phyloP scores from a whole-genome alignment of 2,329 filamentous ascomycete species.

The Diaporthe ampelina region DNA sequence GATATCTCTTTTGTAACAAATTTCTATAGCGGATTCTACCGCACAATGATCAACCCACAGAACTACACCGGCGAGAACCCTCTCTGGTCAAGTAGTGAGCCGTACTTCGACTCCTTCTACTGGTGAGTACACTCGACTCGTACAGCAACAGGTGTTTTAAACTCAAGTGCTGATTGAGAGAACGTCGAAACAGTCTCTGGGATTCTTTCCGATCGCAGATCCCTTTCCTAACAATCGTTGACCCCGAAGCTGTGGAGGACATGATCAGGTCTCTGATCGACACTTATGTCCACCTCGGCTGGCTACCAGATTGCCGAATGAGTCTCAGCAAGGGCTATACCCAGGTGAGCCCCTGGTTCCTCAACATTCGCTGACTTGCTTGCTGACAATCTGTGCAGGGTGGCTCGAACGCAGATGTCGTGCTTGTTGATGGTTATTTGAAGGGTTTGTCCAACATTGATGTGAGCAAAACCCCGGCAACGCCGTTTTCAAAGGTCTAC shows the following conservation, averaged over 20 bases:
- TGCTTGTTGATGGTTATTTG: constrained; percentile 76
- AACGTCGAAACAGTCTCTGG: constrained; percentile 66
- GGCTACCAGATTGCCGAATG: constrained; percentile 78
- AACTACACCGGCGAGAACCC: constrained; percentile 83
- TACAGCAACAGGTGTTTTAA: too few species aligned
- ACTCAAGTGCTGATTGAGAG: constrained; percentile 35
- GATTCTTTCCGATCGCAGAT: constrained; percentile 79
- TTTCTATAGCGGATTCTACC: constrained; percentile 81
- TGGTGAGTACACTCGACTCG: constrained; percentile 61
- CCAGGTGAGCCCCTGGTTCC: constrained; percentile 58
- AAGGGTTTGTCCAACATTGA: constrained; percentile 75
- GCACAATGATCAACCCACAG: constrained; percentile 80
- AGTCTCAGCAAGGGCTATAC: constrained; percentile 77
- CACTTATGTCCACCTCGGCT: constrained; percentile 76
- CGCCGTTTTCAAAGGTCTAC: background rate
- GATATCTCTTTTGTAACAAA: constrained; percentile 68
- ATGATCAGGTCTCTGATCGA: constrained; percentile 81
- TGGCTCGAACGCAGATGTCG: constrained; percentile 80
- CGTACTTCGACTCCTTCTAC: constrained; percentile 83
- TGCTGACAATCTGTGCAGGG: constrained; percentile 60
- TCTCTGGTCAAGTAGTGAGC: constrained; percentile 74
- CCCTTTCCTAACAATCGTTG: constrained; percentile 77
- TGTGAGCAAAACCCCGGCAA: constrained; percentile 43
- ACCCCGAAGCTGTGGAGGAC: constrained; percentile 72
- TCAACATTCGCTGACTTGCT: constrained; percentile 28